phyloP scores from a whole-genome alignment of 805 yeast genomes.

The Kuraishia borneana region DNA sequence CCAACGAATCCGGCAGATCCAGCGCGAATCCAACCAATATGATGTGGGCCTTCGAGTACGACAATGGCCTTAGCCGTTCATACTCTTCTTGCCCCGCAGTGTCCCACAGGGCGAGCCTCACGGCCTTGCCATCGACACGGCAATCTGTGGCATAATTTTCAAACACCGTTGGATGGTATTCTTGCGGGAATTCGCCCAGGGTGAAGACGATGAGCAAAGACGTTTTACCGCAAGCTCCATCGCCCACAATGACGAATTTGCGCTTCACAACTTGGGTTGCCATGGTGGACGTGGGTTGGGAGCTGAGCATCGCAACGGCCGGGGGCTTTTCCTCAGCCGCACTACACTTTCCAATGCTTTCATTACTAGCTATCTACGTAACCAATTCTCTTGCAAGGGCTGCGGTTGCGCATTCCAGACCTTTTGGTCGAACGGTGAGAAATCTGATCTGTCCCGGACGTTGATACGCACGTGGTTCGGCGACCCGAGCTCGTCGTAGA shows the following conservation, averaged over 20 bases:
- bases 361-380: too few relatives aligned
- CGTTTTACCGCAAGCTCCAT: constrained; percentile 93
- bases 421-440: too few relatives aligned
- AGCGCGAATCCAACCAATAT: constrained; percentile 80
- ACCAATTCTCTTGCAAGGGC: too few relatives aligned
- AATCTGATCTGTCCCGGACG: background rate
- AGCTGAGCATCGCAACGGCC: too few relatives aligned
- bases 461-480: constrained; percentile 29
- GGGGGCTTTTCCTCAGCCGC: too few relatives aligned
- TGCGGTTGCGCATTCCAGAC: too few relatives aligned
- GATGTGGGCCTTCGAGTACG: constrained; percentile 80
- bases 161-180: constrained; percentile 88
- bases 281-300: too few relatives aligned
- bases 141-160: constrained; percentile 93
- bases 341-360: too few relatives aligned
- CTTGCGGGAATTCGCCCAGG: constrained; percentile 85
- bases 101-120: constrained; percentile 84
- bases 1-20: constrained; percentile 75
- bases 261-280: constrained; percentile 33
- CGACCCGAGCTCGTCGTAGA: constrained; percentile 34
- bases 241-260: constrained; percentile 85
- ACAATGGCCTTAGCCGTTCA: constrained; percentile 78
- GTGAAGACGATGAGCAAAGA: constrained; percentile 87
- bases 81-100: constrained; percentile 97
- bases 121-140: constrained; percentile 87